A percentile compares a stretch with the other conserved stretches of the same genome.
Evolutionary conservation across 73 alveolate genomes (phyloP).

Genomic region (Chromera velia): DNA sequence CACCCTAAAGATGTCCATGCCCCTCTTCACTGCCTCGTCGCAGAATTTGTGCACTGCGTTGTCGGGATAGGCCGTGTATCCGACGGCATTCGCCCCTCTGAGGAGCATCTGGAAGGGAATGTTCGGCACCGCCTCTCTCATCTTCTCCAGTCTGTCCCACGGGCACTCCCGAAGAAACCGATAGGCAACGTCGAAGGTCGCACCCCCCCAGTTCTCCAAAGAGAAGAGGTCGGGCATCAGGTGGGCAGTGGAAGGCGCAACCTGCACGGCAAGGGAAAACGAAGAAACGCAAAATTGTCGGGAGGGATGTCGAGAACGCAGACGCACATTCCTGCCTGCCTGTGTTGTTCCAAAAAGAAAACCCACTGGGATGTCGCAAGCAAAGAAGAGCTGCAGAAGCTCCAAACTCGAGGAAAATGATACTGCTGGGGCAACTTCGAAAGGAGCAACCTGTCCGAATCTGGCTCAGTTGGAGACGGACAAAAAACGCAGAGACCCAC

Average conservation of each 20-base stretch:
- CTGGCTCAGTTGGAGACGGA: too few species aligned
- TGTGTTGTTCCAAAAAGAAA: too few species aligned
- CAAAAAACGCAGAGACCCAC: too few species aligned
- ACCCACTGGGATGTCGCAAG: too few species aligned
- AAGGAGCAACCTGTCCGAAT: too few species aligned
- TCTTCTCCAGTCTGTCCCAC: neutral
- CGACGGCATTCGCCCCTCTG: neutral
- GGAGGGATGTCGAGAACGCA: too few species aligned
- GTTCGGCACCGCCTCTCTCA: constrained; percentile 6
- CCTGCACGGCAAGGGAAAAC: too few species aligned
- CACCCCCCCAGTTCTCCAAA: constrained; percentile 5
- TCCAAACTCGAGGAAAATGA: too few species aligned
- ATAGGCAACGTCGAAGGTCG: constrained; percentile 15
- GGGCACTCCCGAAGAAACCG: constrained; percentile 2
- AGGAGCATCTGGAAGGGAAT: constrained; percentile 2
- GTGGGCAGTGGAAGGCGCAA: neutral
- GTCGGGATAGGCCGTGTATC: constrained; percentile 11
- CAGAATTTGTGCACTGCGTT: constrained; percentile 2
- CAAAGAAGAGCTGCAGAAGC: too few species aligned
- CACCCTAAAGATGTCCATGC: constrained; percentile 15
- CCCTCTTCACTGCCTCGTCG: neutral
- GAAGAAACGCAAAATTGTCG: too few species aligned
- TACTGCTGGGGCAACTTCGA: too few species aligned
- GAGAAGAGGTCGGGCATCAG: neutral
- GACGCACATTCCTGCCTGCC: too few species aligned